Base-by-base conservation (phyloP, 495 filamentous ascomycete species). In the Chaetomium tenue region DNA sequence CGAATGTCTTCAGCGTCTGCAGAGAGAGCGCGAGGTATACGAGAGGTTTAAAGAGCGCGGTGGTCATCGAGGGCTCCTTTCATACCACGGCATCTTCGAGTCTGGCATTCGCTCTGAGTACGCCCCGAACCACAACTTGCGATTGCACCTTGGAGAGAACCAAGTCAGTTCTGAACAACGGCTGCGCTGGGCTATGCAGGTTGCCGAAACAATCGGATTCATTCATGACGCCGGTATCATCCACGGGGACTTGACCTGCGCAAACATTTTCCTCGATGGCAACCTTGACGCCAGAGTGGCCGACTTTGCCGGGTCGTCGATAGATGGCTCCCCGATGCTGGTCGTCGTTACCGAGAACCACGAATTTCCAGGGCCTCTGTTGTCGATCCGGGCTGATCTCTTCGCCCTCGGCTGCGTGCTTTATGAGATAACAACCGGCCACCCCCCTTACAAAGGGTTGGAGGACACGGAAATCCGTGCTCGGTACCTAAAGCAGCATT, bases 291-390 rank as follows among this genome's bases (percentile, higher is more conserved):
- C 44, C 0, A 60, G 46, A 39, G 40, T 48, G 11, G 58, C 58
- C 25, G 58, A 60, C 26, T 60, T 60, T 33, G 58, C 58, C 23
- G 58, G 58, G 23, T 50, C 58, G 22, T 60, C 44, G 46, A 26
- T 60, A 28, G 58, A 60, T 30, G 58, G 25, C 44, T 60, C 58
- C 3, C 58, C 58, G 18, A 25, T 60, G n/a, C 23, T 60, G 11
- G 25, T 60, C 11, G 39, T 46, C 15, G 42, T 60, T 12, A 60
- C 58, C 40, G 42, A 26, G 58, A 60, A 42, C 26, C 58, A 60
- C 25, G 58, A 60, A 16, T 30, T 28, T 48, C 58, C 58, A 47
- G 52, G 52, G 52, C 52, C 52, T 33, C 26, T 26, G 3, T 23
- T 54, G 52, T 54, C 52, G 25, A 23, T 33, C 25, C 52, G 30